Base-by-base conservation (phyloP, 257 asterid genomes). In the Solanum raphanifolium region DNA sequence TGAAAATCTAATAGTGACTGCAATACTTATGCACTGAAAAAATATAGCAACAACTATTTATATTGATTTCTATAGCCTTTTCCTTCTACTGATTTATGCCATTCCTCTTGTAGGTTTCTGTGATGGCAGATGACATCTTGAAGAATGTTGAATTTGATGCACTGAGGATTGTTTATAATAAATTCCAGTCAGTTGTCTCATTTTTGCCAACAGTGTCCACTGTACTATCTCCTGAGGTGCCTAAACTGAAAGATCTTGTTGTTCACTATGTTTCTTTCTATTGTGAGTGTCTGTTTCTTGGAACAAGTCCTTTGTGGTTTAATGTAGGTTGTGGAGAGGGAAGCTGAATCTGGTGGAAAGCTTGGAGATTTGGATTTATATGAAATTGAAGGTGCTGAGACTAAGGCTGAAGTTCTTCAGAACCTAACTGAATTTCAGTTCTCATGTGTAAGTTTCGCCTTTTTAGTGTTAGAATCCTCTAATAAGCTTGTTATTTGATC, bases 341-440 rank as follows among this genome's bases (percentile, higher is more conserved):
- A 97, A 91, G 91, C 98, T 89, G 98, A 96, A 93, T 90, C 97
- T 85, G 99, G 99, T 83, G 99, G 99, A 85, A 94, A 90, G 89
- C 98, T 96, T 52, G 98, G 98, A 86, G 98, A 96, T 23, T 87
- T 97, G 92, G 99, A 97, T 88, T 90, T 90, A 3, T 97, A 97
- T 88, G 99, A 97, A 90, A 91, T 94, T 90, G 99, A 96, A 93
- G 99, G 99, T 68, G 99, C 98, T 62, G 99, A 97, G 90, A 91
- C 98, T 34, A 97, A 95, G 97, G 93, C 95, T 16, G 99, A 96
- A 93, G 91, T 97, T 88, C 99, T 96, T 90, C 99, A 96, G 91
- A 97, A 96, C 90, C 98, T 96, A n/a, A 16, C 98, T 4, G 99
- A 97, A 89, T 97, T 97, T 93, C 99, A 94, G 90, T 95, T 97